Base-by-base conservation (phyloP, 2,329 filamentous ascomycete genomes). In the Microcera coccophila region DNA sequence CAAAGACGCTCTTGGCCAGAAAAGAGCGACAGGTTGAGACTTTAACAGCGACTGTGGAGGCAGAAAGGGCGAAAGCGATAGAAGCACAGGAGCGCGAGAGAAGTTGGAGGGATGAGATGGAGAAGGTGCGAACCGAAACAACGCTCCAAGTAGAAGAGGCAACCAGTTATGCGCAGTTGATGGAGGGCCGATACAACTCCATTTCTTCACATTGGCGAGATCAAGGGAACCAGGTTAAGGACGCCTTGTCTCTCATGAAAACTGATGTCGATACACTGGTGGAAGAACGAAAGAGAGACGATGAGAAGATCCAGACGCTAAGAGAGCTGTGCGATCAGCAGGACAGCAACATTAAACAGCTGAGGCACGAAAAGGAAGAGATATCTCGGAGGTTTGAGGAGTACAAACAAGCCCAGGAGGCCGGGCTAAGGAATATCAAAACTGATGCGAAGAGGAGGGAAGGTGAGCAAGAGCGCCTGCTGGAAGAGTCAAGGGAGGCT, bases 1-100 rank as follows among this genome's bases (percentile, higher is more conserved):
- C 85, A 53, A 84, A 84, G 61, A 79, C 82, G 12, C 69, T 87
- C 7, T 72, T 90, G 20, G 78, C 81, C 44, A 74, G 85, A 44
- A 86, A 87, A 58, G 85, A 90, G 58, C 77, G 86, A 11, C 86
- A 88, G 61, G 78, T 90, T 32, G 82, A 86, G 50, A 79, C 82
- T 34, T 63, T 89, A 45, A 81, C 82, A 54, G 71, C 74, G 8
- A 72, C 79, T 15, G 70, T 89, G 20, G 81, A 85, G 31, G 63
- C 73, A 2, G 85, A 90, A 65, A 76, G 78, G 60, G 74, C 76
- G 53, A 76, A 81, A 49, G 73, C 84, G 3, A 66, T 72, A 17
- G 73, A 74, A 16, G 82, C 84, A 4, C 72, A 78, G 48, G 72
- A 75, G 38, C 73, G 78, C 21, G 83, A 87, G 57, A 75, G 63